Base-by-base conservation (phyloP, 1,139 yeast species). In the Suhomyces guaymorum region DNA sequence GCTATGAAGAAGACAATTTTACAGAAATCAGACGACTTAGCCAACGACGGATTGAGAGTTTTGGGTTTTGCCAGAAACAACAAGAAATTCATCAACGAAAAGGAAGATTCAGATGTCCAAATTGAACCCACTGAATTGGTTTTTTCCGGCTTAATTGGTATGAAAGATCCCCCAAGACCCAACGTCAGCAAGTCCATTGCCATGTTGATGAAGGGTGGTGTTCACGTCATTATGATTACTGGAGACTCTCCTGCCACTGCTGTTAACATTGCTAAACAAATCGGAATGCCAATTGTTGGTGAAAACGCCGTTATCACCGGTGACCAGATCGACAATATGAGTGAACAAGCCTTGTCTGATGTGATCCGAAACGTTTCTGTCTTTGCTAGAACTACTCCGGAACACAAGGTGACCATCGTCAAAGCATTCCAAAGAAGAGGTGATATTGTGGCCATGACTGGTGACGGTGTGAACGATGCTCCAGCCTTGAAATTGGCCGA, bases 381-480 rank as follows among this genome's bases (percentile, higher is more conserved):
- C 5, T 90, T 92, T 69, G 97, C 97, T 2, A 80, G 98, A 66
- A 90, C 97, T 8, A 84, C 97, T 1, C 98, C 98, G 1, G 96
- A 90, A 56, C 96, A 92, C 66, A 92, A 92, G 59, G 86, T 92
- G 41, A 73, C 85, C 35, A 92, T 92, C 61, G 96, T 92, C 20
- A 78, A 86, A 53, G 97, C 97, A 1, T 73, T 92, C 49, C 97
- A 92, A 61, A 75, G 80, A 54, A 77, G 95, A 51, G 97, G 97
- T 30, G 96, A 92, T 59, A 82, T 90, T 44, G 98, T 92, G 32
- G 98, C 97, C 26, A 92, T 92, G 98, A 92, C 97, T 8, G 98
- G 98, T 47, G 98, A 92, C 61, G 98, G 98, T 63, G 98, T 92
- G 17, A 92, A 92, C 57, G 98, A 92, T 64, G 97, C 98, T 0